These are phyloP conservation scores for Lasiosphaeriaceae sp. DNA, from an alignment of 495 filamentous ascomycete genomes.

Conservation along the genomic window DNA sequence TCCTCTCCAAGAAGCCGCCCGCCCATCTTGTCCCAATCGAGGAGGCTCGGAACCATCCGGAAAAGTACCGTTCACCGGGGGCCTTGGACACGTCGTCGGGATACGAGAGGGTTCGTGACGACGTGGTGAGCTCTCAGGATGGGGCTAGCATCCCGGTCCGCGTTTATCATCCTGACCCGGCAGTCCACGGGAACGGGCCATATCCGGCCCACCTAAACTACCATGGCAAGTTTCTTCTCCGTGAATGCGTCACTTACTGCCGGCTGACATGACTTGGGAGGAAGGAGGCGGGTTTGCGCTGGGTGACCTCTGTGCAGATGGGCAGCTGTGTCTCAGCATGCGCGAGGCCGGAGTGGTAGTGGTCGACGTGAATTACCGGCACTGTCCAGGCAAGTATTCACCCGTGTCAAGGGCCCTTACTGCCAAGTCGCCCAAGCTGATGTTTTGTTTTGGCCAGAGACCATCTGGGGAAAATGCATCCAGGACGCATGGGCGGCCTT, in stretches of 20 bases:
- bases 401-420: neutral
- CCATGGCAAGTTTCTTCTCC: slow-evolving; percentile 31
- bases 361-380: slow-evolving; percentile 52
- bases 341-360: slow-evolving; percentile 39
- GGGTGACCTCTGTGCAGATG: slow-evolving; percentile 44
- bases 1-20: slow-evolving; percentile 12
- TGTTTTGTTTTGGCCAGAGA: slow-evolving; percentile 26
- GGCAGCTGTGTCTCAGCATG: slow-evolving; percentile 42
- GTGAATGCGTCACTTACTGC: neutral
- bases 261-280: neutral
- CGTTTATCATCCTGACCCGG: slow-evolving; percentile 43
- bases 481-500: slow-evolving; percentile 46
- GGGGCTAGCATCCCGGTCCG: slow-evolving; percentile 37
- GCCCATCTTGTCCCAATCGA: slow-evolving; percentile 41
- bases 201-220: slow-evolving; percentile 48
- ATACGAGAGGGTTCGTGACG: slow-evolving; percentile 34
- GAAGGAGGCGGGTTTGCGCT: slow-evolving; percentile 42
- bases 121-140: slow-evolving; percentile 36
- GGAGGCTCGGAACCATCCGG: slow-evolving; percentile 36
- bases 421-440: neutral
- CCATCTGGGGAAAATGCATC: slow-evolving; percentile 43
- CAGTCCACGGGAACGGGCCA: slow-evolving; percentile 32
- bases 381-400: slow-evolving; percentile 35
- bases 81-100: slow-evolving; percentile 34
- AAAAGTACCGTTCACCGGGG: slow-evolving; percentile 31